Base-by-base conservation (phyloP, 2,329 filamentous ascomycete species). In the Diaporthe aspalathi region DNA sequence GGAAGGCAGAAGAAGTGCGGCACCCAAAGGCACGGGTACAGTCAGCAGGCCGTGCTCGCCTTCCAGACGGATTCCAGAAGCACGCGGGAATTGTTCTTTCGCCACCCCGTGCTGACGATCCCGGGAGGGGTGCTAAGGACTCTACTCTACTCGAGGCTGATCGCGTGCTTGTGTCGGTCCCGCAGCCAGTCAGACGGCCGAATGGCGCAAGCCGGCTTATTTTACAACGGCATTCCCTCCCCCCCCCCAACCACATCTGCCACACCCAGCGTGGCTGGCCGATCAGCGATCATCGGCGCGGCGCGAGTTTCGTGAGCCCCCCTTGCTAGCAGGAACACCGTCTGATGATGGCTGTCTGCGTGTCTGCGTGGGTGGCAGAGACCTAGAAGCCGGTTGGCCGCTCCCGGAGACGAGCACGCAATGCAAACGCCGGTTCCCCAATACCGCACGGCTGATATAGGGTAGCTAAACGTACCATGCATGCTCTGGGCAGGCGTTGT, bases 51-150 rank as follows among this genome's bases (percentile, higher is more conserved):
- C 38, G 3, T 53, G 17, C 8, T 3, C 1, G 6, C 24, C 62
- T 73, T 73, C 71, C 68, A 72, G 62, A 70, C 38, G 50, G 0
- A 12, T 72, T 72, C 71, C 68, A 73, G 71, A 73, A 73, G 63
- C 38, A 52, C 22, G 24, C 16, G 16, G 29, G 68, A 60, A 68
- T 43, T 68, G 40, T 73, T 73, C 71, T 71, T 68, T 71, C 68
- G 71, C 71, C 71, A 73, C 71, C 67, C 38, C 38, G 56, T 65
- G 63, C 71, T 70, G 68, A 70, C 49, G 54, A 50, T 67, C 47
- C 40, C 40, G 22, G n/a, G 17, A n/a, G n/a, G n/a, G 17, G 24
- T 11, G 53, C 49, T 40, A 50, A 22, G 20, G 24, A 38, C 35
- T 38, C 40, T 22, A 49, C 54, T 60, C 32, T 53, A 50, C 32